Evolutionary conservation across 1,284 basidiomycete genomes (phyloP).

Genomic region (Singerocomus inundabilis): DNA sequence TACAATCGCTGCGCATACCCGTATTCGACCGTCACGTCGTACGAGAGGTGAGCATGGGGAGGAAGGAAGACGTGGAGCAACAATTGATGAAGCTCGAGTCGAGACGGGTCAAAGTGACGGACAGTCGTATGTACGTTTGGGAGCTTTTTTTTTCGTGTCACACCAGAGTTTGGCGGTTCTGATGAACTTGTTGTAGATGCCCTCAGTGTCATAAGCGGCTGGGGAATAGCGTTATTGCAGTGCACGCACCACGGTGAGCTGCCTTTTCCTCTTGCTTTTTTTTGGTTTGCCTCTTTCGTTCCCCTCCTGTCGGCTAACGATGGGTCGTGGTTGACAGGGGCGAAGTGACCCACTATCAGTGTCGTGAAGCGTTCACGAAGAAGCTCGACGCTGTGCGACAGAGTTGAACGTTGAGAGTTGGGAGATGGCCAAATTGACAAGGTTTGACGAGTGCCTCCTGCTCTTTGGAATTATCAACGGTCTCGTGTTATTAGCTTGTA

Average conservation of each 20-base stretch:
- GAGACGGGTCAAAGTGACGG: conserved; percentile 85
- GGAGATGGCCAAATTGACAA: no score
- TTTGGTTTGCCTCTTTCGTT: background rate
- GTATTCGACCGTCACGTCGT: conserved; percentile 70
- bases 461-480: background rate
- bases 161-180: background rate
- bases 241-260: conserved; percentile 78
- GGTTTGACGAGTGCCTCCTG: background rate
- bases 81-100: conserved; percentile 74
- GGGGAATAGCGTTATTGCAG: conserved; percentile 92
- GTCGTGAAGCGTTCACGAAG: conserved; percentile 77
- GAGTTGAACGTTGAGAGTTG: conserved; percentile 5
- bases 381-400: conserved; percentile 42
- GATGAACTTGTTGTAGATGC: conserved; percentile 55
- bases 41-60: conserved; percentile 64
- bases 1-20: conserved; percentile 67
- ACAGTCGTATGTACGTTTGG: conserved; percentile 77
- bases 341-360: conserved; percentile 93
- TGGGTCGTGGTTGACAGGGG: conserved; percentile 51
- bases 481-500: background rate
- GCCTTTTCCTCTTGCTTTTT: background rate
- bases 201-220: conserved; percentile 94
- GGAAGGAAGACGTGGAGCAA: conserved; percentile 72
- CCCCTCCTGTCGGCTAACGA: background rate
- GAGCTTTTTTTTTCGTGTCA: background rate